Conservation (phyloP, 2,329 filamentous ascomycete genomes). For the Hymenoscyphus repandus region DNA sequence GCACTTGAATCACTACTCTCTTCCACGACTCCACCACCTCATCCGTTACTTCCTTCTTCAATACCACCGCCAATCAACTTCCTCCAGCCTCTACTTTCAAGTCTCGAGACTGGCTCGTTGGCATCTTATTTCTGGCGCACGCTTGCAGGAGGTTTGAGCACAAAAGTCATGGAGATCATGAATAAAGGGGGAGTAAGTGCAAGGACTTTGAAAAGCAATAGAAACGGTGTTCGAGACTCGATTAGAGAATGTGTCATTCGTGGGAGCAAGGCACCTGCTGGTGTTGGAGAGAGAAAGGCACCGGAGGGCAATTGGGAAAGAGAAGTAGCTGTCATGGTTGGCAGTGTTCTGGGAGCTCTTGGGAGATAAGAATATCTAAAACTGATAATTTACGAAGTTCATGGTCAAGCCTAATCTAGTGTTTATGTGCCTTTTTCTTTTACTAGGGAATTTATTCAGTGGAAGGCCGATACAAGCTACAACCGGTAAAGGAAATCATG, state of each 20-base stretch:
- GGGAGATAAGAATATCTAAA: constrained; percentile 25
- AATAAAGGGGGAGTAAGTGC: constrained; percentile 78
- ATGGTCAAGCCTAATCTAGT: too few species aligned
- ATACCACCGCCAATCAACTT: constrained; percentile 42
- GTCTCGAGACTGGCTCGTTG: constrained; percentile 83
- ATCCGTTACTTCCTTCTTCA: constrained; percentile 53
- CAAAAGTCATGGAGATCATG: constrained; percentile 79
- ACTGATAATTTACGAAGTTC: too few species aligned
- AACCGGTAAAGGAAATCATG: too few species aligned
- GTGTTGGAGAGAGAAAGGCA: constrained; percentile 46
- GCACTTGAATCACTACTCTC: constrained; percentile 76
- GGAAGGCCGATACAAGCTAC: too few species aligned
- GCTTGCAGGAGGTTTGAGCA: constrained; percentile 70
- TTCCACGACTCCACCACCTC: constrained; percentile 58
- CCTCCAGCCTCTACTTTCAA: constrained; percentile 64
- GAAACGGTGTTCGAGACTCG: constrained; percentile 67
- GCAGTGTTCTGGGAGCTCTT: constrained; percentile 57
- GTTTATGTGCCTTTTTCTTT: too few species aligned
- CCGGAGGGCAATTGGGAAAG: constrained; percentile 68
- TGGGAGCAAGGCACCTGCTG: constrained; percentile 65
- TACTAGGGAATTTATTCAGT: too few species aligned
- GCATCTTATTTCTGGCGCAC: constrained; percentile 92
- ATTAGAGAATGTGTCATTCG: constrained; percentile 78
- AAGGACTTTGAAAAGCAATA: constrained; percentile 72
- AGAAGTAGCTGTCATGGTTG: constrained; percentile 92